Percentiles rank a stretch among this genome's conserved stretches.
These are phyloP conservation scores for Sisymbrium irio DNA, from an alignment of 345 rosid species.

Conservation along the genomic window DNA sequence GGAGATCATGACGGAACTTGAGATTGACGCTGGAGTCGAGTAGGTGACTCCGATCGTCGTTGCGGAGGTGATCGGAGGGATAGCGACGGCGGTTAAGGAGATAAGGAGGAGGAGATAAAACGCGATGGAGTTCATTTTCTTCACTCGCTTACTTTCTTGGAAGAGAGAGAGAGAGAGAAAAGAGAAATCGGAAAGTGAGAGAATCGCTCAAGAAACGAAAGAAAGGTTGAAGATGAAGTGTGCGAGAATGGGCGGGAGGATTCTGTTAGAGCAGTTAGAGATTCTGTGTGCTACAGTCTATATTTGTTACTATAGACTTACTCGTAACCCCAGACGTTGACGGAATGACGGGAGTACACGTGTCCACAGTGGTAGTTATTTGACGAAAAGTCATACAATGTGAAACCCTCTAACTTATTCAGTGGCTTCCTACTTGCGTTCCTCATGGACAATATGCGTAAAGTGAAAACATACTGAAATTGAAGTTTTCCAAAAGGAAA, in stretches of 20 bases:
- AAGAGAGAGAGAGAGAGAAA: neutral
- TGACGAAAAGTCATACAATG: neutral
- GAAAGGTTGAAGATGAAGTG: slow-evolving; percentile 31
- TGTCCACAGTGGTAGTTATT: neutral
- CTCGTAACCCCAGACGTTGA: neutral
- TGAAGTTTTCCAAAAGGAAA: neutral
- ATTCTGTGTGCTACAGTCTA: slow-evolving; percentile 15
- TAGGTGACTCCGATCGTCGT: slow-evolving; percentile 47
- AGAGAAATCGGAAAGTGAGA: slow-evolving; percentile 9
- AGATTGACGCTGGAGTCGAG: slow-evolving; percentile 28
- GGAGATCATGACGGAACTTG: slow-evolving; percentile 25
- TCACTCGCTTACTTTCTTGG: slow-evolving; percentile 18
- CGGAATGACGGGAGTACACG: neutral
- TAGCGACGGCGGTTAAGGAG: slow-evolving; percentile 23
- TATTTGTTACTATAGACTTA: neutral
- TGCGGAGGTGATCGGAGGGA: slow-evolving; percentile 20
- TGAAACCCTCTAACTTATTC: neutral
- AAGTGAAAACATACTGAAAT: neutral
- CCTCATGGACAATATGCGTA: neutral
- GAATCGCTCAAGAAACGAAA: slow-evolving; percentile 12
- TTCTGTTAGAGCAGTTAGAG: slow-evolving; percentile 31
- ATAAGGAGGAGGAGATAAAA: slow-evolving; percentile 31
- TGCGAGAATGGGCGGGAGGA: slow-evolving; percentile 35
- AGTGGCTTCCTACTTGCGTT: neutral
- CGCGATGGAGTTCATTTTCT: neutral